phyloP scores from a whole-genome alignment of 2,329 filamentous ascomycete species.

The Scytalidium lignicola region DNA sequence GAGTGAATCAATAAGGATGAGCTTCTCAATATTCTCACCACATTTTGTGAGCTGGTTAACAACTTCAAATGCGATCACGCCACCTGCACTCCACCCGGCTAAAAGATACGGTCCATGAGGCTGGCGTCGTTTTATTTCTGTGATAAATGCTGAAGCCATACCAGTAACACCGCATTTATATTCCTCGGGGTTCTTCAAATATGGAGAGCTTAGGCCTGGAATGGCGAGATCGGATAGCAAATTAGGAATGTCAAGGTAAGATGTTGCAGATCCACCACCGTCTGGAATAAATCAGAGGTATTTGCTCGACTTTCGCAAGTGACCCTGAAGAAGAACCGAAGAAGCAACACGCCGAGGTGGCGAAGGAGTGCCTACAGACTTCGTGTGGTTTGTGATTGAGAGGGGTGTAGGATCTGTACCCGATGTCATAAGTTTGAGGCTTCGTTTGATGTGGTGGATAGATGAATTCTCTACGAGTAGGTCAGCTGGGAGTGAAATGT shows the following conservation, averaged over 20 bases:
- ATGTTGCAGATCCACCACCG: slow-evolving; percentile 37
- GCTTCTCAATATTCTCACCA: slow-evolving; percentile 51
- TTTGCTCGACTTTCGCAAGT: slow-evolving; percentile 39
- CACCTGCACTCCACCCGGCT: slow-evolving; percentile 70
- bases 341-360: slow-evolving; percentile 14
- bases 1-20: slow-evolving; percentile 63
- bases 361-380: background rate
- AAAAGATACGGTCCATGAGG: slow-evolving; percentile 63
- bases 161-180: slow-evolving; percentile 62
- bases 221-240: slow-evolving; percentile 43
- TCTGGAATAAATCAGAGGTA: slow-evolving; percentile 42
- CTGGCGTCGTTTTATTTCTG: slow-evolving; percentile 67
- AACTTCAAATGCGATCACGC: slow-evolving; percentile 66
- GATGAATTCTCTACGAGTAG: slow-evolving; percentile 57
- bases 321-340: slow-evolving; percentile 41
- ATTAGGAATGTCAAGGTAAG: slow-evolving; percentile 23
- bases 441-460: slow-evolving; percentile 32
- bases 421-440: slow-evolving; percentile 28
- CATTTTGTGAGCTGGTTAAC: slow-evolving; percentile 54
- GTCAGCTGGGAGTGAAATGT: slow-evolving; percentile 50
- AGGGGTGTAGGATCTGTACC: slow-evolving; percentile 20
- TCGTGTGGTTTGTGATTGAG: background rate
- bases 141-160: slow-evolving; percentile 59
- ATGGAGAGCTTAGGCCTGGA: slow-evolving; percentile 63
- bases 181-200: slow-evolving; percentile 63